Evolutionary conservation across 1,284 basidiomycete species (phyloP), one percentile per base, ranked within the genome.

Genomic region (Fistulinella cinereoalba): DNA sequence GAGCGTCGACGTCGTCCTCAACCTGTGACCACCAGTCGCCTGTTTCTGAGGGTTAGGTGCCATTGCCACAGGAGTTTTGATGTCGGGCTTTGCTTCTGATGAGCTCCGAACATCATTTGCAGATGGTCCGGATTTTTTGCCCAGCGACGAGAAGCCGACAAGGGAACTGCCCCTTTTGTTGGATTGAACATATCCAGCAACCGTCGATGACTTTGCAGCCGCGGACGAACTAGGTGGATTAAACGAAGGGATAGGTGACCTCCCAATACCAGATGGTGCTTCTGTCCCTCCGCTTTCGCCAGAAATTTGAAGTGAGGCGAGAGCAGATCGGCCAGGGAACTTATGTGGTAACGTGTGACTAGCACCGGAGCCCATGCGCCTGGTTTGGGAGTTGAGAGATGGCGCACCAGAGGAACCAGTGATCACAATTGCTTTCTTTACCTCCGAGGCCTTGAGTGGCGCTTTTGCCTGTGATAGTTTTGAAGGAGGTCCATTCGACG

Each of bases 1-100:
- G 13, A 89, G 69, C 19, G 82, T 77, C 3, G 85, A 87, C 1
- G 68, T 64, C 1, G 72, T 58, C 29, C 56, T 54, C 39, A 39
- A 42, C 40, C 58, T 43, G 2, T 50, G 46, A 29, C 52, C 39
- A 23, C 27, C 23, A 16, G 37, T 3, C 38, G 47, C 27, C 41
- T 49, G 45, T 45, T 55, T 62, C 3, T 60, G 52, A 4, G 52
- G 50, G 39, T n/a, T n/a, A n/a, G n/a, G n/a, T n/a, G 48, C 54
- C 19, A 50, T 32, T 8, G 60, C 43, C 2, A 15, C 22, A 21
- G 48, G 41, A 11, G 33, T 23, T 16, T 22, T 31, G n/a, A 52
- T 48, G 42, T 53, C 65, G 1, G 57, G 63, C 39, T 62, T 61
- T 12, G 64, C 60, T 16, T 67, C 74, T 51, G 71, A 65, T 8